Conservation (phyloP, 129 eudicot genomes). For the Erigeron canadensis region DNA sequence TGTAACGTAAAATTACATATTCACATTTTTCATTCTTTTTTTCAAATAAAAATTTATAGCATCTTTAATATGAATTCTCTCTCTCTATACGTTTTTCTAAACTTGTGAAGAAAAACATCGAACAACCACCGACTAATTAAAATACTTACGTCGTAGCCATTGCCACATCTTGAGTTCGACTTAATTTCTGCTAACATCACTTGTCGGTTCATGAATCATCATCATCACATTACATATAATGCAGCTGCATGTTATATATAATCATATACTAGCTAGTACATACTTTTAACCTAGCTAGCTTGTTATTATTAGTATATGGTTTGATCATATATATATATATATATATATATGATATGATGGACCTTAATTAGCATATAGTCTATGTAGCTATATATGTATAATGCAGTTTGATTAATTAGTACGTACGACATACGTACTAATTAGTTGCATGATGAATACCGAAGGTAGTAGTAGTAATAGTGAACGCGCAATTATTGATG, state of each 20-base stretch:
- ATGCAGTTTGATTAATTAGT: constrained; percentile 23
- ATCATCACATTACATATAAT: neutral
- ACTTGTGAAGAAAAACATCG: neutral
- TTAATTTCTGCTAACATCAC: constrained; percentile 22
- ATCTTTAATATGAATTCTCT: constrained; percentile 15
- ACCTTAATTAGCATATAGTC: too few species aligned
- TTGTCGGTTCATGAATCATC: constrained; percentile 16
- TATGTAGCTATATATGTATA: too few species aligned
- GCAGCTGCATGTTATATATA: too few species aligned
- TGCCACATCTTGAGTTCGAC: constrained; percentile 21
- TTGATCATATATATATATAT: neutral
- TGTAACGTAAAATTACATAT: too few species aligned
- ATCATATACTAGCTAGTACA: too few species aligned
- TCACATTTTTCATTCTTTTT: neutral
- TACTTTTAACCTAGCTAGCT: neutral
- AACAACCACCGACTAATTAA: constrained; percentile 16
- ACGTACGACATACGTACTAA: neutral
- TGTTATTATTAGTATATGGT: neutral
- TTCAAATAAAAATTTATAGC: neutral
- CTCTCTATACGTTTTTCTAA: constrained; percentile 19
- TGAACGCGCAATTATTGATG: neutral
- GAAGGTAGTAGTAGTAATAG: neutral
- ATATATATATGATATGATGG: neutral
- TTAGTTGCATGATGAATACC: constrained; percentile 21
- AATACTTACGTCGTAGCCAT: constrained; percentile 13